Base-by-base conservation (phyloP, 2,329 filamentous ascomycete species). In the Ceratocystiopsis sp. region DNA sequence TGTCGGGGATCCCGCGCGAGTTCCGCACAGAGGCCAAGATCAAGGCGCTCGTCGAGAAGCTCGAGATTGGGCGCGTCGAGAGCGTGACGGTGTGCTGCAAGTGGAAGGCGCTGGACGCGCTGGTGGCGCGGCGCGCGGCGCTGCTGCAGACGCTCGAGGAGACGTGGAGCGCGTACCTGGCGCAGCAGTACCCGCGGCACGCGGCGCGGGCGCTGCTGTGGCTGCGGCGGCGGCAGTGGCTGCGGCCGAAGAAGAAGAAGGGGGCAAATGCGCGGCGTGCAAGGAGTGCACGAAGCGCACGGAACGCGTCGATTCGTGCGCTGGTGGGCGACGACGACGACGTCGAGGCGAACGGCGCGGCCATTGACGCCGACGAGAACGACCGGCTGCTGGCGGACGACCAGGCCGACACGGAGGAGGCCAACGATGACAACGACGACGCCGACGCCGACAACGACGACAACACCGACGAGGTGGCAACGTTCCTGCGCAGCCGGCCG, bases 51-150 rank as follows among this genome's bases (percentile, higher is more conserved):
- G 77, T 98, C 21, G 87, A 98, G 55, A 81, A 80, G 48, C 65
- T 98, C 13, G 77, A 82, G 43, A 89, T 98, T 51, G 93, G 91
- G 14, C 82, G 81, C 48, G 91, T 98, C 6, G 84, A 94, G 47
- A 83, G 72, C 42, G 84, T 98, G 12, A 85, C 79, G 0, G 59
- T 98, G 1, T 96, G 89, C 58, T 75, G 80, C 37, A 69, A 96
- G 49, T 98, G 91, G 93, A 75, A 73, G 48, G 72, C 80, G 47
- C 62, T 98, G 32, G 93, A 98, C 53, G 61, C 67, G 19, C 62
- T 91, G 40, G 73, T 96, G 55, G 69, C 73, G 2, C 62, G 81
- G 50, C 70, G 93, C 47, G 71, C 75, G 44, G 58, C 61, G 9
- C 63, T 78, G 1, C 58, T 98, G 41, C 70, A 79, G 46, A 77